These are phyloP conservation scores for Graphium sp. DNA, from an alignment of 2,329 filamentous ascomycete genomes.

Conservation along the genomic window DNA sequence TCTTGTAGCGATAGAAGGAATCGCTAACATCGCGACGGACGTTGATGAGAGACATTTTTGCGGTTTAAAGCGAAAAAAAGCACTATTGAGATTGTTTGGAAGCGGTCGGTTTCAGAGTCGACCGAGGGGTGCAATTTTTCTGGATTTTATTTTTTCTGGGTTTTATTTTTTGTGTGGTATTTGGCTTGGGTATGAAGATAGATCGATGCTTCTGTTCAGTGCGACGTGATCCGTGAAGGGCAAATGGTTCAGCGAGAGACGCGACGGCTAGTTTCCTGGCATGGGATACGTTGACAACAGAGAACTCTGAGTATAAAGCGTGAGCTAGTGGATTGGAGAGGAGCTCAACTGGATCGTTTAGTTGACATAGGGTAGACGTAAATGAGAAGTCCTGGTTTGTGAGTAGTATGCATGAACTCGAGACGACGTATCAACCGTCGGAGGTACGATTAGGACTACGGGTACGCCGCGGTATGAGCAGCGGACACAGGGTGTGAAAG, in stretches of 20 bases:
- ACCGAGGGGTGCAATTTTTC: too few relatives aligned
- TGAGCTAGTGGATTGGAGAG: slow-evolving; percentile 25
- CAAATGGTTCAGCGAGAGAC: slow-evolving; percentile 10
- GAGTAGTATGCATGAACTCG: slow-evolving; percentile 42
- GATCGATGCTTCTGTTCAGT: slow-evolving; percentile 5
- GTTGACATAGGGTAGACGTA: slow-evolving; percentile 40
- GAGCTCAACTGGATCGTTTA: slow-evolving; percentile 33
- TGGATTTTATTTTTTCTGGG: too few relatives aligned
- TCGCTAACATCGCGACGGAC: slow-evolving; percentile 96
- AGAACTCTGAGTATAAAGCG: slow-evolving; percentile 14
- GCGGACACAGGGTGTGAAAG: slow-evolving; percentile 91
- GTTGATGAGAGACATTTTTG: slow-evolving; percentile 89
- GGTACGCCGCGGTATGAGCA: slow-evolving; percentile 90
- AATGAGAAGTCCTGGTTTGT: slow-evolving; percentile 28
- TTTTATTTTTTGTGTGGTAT: slow-evolving; percentile 1
- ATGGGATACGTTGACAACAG: too few relatives aligned
- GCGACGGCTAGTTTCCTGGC: too few relatives aligned
- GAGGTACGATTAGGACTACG: slow-evolving; percentile 79
- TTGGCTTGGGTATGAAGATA: too few relatives aligned
- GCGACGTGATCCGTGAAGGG: neutral
- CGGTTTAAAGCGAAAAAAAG: slow-evolving; percentile 4
- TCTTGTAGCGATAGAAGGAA: slow-evolving; percentile 99
- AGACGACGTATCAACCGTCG: slow-evolving; percentile 60
- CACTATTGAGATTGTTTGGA: slow-evolving; percentile 5
- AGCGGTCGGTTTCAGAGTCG: too few relatives aligned